These are phyloP conservation scores for Corynespora cassiicola DNA, from an alignment of 2,329 filamentous ascomycete genomes.

Conservation along the genomic window DNA sequence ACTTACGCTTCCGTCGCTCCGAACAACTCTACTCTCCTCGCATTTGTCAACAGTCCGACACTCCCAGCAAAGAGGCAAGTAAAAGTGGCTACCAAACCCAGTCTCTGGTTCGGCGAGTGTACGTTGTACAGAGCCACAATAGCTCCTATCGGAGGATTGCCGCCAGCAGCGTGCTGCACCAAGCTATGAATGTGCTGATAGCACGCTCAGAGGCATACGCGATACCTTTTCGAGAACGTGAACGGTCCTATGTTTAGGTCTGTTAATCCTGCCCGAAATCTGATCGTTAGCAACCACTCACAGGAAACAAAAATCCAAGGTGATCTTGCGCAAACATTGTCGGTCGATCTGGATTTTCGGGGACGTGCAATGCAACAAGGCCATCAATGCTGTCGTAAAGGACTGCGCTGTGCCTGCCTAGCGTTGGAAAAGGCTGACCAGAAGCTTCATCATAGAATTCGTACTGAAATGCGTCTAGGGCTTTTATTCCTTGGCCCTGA, in stretches of 20 bases:
- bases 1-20: slow-evolving; percentile 21
- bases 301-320: slow-evolving; percentile 16
- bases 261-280: too few species aligned
- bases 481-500: slow-evolving; percentile 9
- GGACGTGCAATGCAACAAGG: slow-evolving; percentile 29
- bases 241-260: slow-evolving; percentile 10
- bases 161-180: slow-evolving; percentile 18
- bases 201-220: slow-evolving; percentile 17
- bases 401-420: slow-evolving; percentile 11
- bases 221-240: slow-evolving; percentile 10
- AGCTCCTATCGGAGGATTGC: slow-evolving; percentile 22
- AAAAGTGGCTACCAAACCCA: slow-evolving; percentile 14
- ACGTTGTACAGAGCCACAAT: slow-evolving; percentile 19
- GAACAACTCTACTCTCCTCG: slow-evolving; percentile 21
- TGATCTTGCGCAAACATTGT: slow-evolving; percentile 32
- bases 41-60: slow-evolving; percentile 20
- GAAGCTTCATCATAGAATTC: slow-evolving; percentile 3
- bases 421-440: slow-evolving; percentile 10
- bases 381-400: slow-evolving; percentile 19
- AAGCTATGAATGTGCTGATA: slow-evolving; percentile 14
- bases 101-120: slow-evolving; percentile 6
- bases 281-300: slow-evolving; percentile 7
- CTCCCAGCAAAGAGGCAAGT: slow-evolving; percentile 22
- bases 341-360: slow-evolving; percentile 26
- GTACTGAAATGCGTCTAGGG: slow-evolving; percentile 4